phyloP scores from a whole-genome alignment of 805 yeast genomes.

The Kluyveromyces siamensis region DNA sequence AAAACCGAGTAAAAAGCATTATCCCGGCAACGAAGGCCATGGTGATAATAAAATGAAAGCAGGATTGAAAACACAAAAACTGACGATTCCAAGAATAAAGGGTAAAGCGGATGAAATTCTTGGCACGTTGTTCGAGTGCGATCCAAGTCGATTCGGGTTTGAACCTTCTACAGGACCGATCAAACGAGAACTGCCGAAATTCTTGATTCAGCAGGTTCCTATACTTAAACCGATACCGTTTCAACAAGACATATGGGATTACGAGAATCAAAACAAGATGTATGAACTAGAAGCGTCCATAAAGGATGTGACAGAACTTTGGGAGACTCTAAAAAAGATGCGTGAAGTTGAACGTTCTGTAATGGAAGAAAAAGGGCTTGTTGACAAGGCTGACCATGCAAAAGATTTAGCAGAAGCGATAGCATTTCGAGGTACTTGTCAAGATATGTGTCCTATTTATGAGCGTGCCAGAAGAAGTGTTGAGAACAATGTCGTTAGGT shows the following conservation, averaged over 20 bases:
- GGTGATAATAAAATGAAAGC: neutral
- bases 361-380: conserved; percentile 76
- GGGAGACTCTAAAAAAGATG: conserved; percentile 65
- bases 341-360: conserved; percentile 64
- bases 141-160: conserved; percentile 12
- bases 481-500: conserved; percentile 74
- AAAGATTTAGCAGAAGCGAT: conserved; percentile 86
- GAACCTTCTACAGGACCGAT: conserved; percentile 9
- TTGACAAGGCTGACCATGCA: conserved; percentile 77
- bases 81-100: neutral
- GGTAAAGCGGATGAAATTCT: neutral
- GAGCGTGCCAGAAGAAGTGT: conserved; percentile 82
- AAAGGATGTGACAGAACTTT: conserved; percentile 59
- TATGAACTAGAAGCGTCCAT: conserved; percentile 39
- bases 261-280: conserved; percentile 59
- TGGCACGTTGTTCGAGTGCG: neutral
- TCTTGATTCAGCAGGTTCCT: conserved; percentile 31
- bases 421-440: conserved; percentile 76
- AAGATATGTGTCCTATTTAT: conserved; percentile 90
- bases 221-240: conserved; percentile 23
- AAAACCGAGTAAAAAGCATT: neutral
- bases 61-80: neutral
- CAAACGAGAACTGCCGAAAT: conserved; percentile 29
- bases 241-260: conserved; percentile 57
- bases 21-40: neutral